Conservation (phyloP, 805 yeast species). For the Wickerhamomyces bisporus region DNA sequence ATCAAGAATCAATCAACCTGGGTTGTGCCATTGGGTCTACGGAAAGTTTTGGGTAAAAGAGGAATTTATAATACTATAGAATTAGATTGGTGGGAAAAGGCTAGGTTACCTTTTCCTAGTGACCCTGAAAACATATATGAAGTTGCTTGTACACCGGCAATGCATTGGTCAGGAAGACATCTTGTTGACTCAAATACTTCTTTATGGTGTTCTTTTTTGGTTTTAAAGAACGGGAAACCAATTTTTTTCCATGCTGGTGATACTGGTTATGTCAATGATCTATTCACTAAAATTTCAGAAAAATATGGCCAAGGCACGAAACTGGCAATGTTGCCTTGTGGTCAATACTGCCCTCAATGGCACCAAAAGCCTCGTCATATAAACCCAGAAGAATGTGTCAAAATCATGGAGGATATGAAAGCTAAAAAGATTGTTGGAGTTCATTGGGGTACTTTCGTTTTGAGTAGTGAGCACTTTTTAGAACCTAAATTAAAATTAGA, state of each 20-base stretch:
- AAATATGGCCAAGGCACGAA: constrained; percentile 54
- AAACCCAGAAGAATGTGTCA: constrained; percentile 70
- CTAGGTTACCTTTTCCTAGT: constrained; percentile 30
- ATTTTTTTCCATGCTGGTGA: constrained; percentile 91
- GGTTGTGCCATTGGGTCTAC: constrained; percentile 85
- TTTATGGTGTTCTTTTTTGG: constrained; percentile 84
- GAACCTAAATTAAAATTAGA: constrained; percentile 71
- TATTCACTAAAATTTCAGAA: constrained; percentile 62
- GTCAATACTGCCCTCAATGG: constrained; percentile 94
- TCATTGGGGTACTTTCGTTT: constrained; percentile 94
- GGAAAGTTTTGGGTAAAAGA: constrained; percentile 47
- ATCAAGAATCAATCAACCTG: constrained; percentile 65
- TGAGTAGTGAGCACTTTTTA: constrained; percentile 80
- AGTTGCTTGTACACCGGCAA: constrained; percentile 85
- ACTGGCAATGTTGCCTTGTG: constrained; percentile 82
- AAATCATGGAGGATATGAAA: constrained; percentile 57
- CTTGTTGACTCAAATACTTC: constrained; percentile 76
- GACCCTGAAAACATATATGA: constrained; percentile 52
- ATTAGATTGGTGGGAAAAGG: constrained; percentile 89
- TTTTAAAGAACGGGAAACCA: constrained; percentile 63
- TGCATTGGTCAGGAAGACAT: constrained; percentile 94
- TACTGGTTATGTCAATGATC: constrained; percentile 78
- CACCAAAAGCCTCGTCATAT: constrained; percentile 88
- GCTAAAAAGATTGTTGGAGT: constrained; percentile 73
- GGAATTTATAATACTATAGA: constrained; percentile 66